Evolutionary conservation across 306 rosid genomes (phyloP).

Genomic region (Cicer bijugum): DNA sequence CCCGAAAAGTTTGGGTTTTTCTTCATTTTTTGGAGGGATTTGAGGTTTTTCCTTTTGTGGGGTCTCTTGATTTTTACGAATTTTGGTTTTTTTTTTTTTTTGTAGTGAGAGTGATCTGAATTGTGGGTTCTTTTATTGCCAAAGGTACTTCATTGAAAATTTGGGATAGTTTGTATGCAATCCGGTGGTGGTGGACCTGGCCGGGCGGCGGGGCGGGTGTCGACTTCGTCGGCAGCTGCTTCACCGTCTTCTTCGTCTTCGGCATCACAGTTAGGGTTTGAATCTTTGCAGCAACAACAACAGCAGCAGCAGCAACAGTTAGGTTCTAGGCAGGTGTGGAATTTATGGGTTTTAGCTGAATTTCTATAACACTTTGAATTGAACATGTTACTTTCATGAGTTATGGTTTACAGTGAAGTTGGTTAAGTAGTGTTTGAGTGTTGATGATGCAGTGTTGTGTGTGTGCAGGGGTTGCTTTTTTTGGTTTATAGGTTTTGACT

Average conservation of each 20-base stretch:
- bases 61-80: slow-evolving; percentile 31
- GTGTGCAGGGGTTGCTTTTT: slow-evolving; percentile 19
- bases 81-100: slow-evolving; percentile 14
- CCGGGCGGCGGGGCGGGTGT: slow-evolving; percentile 80
- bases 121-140: slow-evolving; percentile 38
- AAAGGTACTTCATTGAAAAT: slow-evolving; percentile 36
- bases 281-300: slow-evolving; percentile 69
- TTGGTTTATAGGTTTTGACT: slow-evolving; percentile 33
- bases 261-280: slow-evolving; percentile 88
- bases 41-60: slow-evolving; percentile 47
- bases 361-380: slow-evolving; percentile 40
- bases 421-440: not conserved
- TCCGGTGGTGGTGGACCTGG: slow-evolving; percentile 82
- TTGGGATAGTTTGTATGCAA: slow-evolving; percentile 71
- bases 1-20: slow-evolving; percentile 40
- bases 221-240: slow-evolving; percentile 83
- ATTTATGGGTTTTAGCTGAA: slow-evolving; percentile 41
- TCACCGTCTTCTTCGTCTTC: slow-evolving; percentile 94
- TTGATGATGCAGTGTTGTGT: slow-evolving; percentile 29
- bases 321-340: slow-evolving; percentile 88
- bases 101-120: slow-evolving; percentile 50
- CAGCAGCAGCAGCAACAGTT: slow-evolving; percentile 71
- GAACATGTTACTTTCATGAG: slow-evolving; percentile 40
- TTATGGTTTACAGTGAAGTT: slow-evolving; percentile 5
- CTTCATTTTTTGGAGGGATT: slow-evolving; percentile 55